Evolutionary conservation across 2,329 filamentous ascomycete genomes (phyloP), one percentile per base, ranked within the genome.

Genomic region (Trichoderma sp.): DNA sequence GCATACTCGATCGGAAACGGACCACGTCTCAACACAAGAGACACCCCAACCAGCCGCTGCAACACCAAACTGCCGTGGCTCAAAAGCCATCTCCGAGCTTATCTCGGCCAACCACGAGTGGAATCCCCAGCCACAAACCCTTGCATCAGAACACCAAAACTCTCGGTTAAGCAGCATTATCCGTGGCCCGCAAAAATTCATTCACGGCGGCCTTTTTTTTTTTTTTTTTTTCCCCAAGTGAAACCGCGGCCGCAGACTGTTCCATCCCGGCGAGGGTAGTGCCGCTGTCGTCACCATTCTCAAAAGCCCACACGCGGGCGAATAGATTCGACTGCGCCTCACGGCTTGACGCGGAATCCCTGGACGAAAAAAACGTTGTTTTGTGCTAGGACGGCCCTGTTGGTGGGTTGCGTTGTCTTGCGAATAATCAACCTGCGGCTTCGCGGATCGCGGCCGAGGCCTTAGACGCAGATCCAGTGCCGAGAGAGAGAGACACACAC

Each of bases 271-370:
- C 34, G 27, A 32, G 13, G 42, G 56, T 27, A 60, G 64, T 53
- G 64, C 56, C 56, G 42, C 53, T 53, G 37, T 48, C 42, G 64
- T 60, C 64, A 67, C 50, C 48, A 48, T 39, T 37, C 22, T n/a
- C 19, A 25, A 27, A 22, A 32, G 8, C 15, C 27, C 42, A 9
- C n/a, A n/a, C n/a, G 39, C 25, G 17, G 27, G 29, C 34, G 4
- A 39, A 63, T 34, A 37, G 48, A 4, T 48, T 17, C 7, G 50
- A 32, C 66, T 68, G 58, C 58, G 66, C 66, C 66, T 57, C 66
- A 52, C 15, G 25, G 13, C 37, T 17, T 56, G 48, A 37, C 50
- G 35, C 53, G 45, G 37, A 58, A 12, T 35, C n/a, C 34, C 29
- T 32, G 17, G 32, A 32, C 42, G 25, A 50, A 10, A 9, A 29